Percentiles rank a stretch among this genome's conserved stretches.
Evolutionary conservation across 2,329 filamentous ascomycete species (phyloP).

Genomic region (Aspergillus phoenicis): DNA sequence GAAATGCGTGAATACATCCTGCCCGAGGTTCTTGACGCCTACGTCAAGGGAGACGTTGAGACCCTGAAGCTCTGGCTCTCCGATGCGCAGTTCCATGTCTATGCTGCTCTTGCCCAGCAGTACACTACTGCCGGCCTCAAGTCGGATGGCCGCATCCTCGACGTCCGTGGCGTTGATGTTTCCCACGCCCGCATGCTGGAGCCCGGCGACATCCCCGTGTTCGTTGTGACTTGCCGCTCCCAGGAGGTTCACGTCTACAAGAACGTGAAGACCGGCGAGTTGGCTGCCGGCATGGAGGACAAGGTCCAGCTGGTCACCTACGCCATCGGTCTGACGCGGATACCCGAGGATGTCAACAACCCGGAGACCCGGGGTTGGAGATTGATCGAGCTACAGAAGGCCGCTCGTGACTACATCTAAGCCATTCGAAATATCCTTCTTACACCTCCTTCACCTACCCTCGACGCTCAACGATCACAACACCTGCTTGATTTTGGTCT

Average conservation of each 20-base stretch:
- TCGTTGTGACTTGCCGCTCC: constrained; percentile 93
- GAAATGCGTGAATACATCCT: constrained; percentile 98
- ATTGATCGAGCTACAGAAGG: constrained; percentile 98
- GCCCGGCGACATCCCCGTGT: constrained; percentile 70
- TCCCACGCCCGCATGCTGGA: constrained; percentile 51
- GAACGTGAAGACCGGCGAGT: constrained; percentile 83
- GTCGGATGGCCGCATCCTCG: constrained; percentile 90
- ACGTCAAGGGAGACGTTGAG: constrained; percentile 92
- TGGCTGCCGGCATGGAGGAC: constrained; percentile 97
- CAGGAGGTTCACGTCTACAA: constrained; percentile 98
- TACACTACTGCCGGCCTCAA: constrained; percentile 92
- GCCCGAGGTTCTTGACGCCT: constrained; percentile 94
- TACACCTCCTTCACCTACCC: constrained; percentile 14
- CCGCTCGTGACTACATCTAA: constrained; percentile 84
- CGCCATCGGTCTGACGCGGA: constrained; percentile 90
- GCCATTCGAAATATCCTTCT: not conserved
- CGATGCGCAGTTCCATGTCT: constrained; percentile 93
- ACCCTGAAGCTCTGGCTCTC: constrained; percentile 94
- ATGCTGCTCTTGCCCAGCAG: constrained; percentile 94
- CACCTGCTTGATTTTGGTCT: constrained; percentile 7
- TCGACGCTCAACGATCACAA: constrained; percentile 21
- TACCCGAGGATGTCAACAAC: constrained; percentile 94
- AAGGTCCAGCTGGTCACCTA: constrained; percentile 98
- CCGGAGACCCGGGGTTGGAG: constrained; percentile 96
- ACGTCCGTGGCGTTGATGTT: constrained; percentile 90